A percentile compares a stretch with the other conserved stretches of the same genome.
phyloP scores from a whole-genome alignment of 441 rosid genomes.

The Breynia disticha region DNA sequence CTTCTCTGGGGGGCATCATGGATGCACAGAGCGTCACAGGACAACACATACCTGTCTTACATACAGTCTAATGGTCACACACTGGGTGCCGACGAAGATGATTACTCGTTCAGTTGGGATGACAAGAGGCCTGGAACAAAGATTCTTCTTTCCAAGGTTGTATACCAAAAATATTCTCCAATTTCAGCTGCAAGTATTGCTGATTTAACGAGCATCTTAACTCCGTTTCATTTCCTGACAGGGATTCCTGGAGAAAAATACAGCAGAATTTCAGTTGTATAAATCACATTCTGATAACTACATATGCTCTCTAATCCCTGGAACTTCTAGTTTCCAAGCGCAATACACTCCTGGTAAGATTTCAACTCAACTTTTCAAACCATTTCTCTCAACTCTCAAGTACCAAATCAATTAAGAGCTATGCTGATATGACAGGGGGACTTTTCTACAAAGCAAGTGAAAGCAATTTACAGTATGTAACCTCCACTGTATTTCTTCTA shows the following conservation, averaged over 20 bases:
- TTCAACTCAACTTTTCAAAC: background rate
- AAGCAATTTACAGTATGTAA: constrained; percentile 76
- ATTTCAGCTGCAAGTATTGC: background rate
- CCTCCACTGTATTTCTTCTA: constrained; percentile 58
- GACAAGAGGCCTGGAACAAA: constrained; percentile 69
- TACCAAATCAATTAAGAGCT: too few relatives aligned
- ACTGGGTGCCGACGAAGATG: constrained; percentile 52
- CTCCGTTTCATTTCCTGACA: constrained; percentile 14
- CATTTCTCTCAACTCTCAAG: background rate
- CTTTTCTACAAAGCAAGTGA: constrained; percentile 58
- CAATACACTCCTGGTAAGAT: constrained; percentile 51
- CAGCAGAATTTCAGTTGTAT: constrained; percentile 33
- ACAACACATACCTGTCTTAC: constrained; percentile 40
- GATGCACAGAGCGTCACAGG: constrained; percentile 68
- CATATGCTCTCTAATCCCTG: constrained; percentile 66
- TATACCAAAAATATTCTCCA: too few relatives aligned
- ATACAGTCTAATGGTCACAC: constrained; percentile 53
- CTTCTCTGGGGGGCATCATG: constrained; percentile 96
- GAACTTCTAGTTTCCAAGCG: constrained; percentile 51
- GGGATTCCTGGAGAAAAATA: constrained; percentile 50
- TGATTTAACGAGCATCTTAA: background rate
- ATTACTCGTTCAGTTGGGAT: constrained; percentile 78
- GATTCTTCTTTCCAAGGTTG: constrained; percentile 68
- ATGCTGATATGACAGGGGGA: constrained; percentile 35
- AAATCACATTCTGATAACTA: constrained; percentile 61